phyloP scores from a whole-genome alignment of 2,329 filamentous ascomycete species.

The Juglanconis sp. region DNA sequence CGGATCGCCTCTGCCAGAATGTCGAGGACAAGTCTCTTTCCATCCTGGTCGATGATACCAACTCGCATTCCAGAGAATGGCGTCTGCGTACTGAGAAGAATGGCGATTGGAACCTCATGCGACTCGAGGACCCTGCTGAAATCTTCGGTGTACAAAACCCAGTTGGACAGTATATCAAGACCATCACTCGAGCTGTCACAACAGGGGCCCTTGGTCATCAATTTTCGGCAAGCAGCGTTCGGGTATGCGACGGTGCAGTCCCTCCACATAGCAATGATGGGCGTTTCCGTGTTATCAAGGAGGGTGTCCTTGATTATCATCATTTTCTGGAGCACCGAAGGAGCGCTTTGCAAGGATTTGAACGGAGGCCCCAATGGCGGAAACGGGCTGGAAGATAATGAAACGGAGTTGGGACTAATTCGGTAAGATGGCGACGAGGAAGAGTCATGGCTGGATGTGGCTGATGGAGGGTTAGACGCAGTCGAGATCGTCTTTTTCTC shows the following conservation, averaged over 20 bases:
- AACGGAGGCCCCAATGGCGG: slow-evolving; percentile 66
- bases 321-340: slow-evolving; percentile 70
- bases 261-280: slow-evolving; percentile 77
- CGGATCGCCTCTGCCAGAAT: slow-evolving; percentile 64
- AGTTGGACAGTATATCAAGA: slow-evolving; percentile 56
- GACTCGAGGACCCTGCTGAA: slow-evolving; percentile 57
- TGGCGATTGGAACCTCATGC: slow-evolving; percentile 64
- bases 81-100: slow-evolving; percentile 59
- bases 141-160: slow-evolving; percentile 62
- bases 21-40: slow-evolving; percentile 59
- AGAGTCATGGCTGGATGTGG: slow-evolving; percentile 42
- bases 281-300: slow-evolving; percentile 70
- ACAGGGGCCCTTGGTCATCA: slow-evolving; percentile 45
- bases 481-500: slow-evolving; percentile 42
- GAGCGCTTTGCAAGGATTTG: slow-evolving; percentile 51
- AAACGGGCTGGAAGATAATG: slow-evolving; percentile 57
- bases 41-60: slow-evolving; percentile 56
- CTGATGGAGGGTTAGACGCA: slow-evolving; percentile 43
- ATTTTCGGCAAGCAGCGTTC: slow-evolving; percentile 60
- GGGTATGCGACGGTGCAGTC: slow-evolving; percentile 72
- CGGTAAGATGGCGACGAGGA: slow-evolving; percentile 45
- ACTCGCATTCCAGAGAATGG: slow-evolving; percentile 58
- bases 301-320: slow-evolving; percentile 74
- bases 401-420: slow-evolving; percentile 48
- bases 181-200: slow-evolving; percentile 41